Evolutionary conservation across 495 filamentous ascomycete genomes (phyloP), one percentile per base, ranked within the genome.

Genomic region (Tuber indicum): DNA sequence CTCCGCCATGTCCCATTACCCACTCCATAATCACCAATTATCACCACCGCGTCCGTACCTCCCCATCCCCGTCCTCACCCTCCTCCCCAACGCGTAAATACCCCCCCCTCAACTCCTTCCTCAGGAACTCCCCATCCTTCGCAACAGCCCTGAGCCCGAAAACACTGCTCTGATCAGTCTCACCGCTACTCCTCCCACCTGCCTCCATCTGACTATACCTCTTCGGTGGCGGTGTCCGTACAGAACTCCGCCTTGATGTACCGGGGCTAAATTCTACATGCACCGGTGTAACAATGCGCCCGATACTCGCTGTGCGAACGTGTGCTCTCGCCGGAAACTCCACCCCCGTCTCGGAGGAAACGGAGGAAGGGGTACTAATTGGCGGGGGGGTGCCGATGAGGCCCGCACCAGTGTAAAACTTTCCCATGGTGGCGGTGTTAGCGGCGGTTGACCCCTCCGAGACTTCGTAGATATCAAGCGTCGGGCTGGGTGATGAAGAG

Each of bases 281-380:
- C 9, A 77, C 79, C 9, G 81, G 81, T 23, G 75, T 76, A 70
- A 81, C 75, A 69, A 82, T 74, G n/a, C 80, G 72, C 5, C 81
- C 81, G 70, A 82, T 58, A 47, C 80, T 79, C 23, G 81, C 81
- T 41, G 81, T 82, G 45, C 81, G 78, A n/a, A 80, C 78, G 62
- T 80, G 78, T 19, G 77, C 70, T n/a, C 23, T 26, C 17, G 26
- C 19, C 32, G 46, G 46, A 23, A 44, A 19, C 70, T 43, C 72
- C 16, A 52, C 79, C 23, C 71, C 75, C n/a, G 77, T 71, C 52
- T n/a, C n/a, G n/a, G 58, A 66, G n/a, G 58, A 17, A n/a, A n/a
- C 0, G n/a, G 58, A 16, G 26, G 58, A 66, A 32, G 58, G 12
- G 26, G 58, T 32, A 2, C 14, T 6, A 32, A n/a, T 32, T 12